Evolutionary conservation across 306 rosid species (phyloP).

Genomic region (Lagenaria siceraria): DNA sequence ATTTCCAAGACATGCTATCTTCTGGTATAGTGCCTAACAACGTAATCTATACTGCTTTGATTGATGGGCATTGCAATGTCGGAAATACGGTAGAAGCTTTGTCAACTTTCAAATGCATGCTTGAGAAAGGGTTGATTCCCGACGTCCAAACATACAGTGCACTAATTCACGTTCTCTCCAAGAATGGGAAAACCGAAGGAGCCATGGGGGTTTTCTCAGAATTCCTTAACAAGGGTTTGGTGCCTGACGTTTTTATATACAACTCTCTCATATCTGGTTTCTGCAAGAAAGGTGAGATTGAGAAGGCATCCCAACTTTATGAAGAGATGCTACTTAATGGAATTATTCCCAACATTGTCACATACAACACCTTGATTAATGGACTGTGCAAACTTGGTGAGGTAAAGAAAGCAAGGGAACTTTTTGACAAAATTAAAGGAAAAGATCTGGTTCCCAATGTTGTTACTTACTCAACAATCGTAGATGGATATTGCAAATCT

Average conservation of each 20-base stretch:
- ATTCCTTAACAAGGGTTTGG: conserved; percentile 24
- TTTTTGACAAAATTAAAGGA: conserved; percentile 22
- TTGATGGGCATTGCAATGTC: conserved; percentile 28
- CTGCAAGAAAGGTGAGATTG: conserved; percentile 23
- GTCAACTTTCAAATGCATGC: conserved; percentile 25
- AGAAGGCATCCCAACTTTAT: conserved; percentile 22
- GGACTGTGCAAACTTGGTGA: conserved; percentile 38
- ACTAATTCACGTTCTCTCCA: conserved; percentile 25
- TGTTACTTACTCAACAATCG: conserved; percentile 31
- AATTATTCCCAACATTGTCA: conserved; percentile 23
- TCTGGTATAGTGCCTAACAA: conserved; percentile 21
- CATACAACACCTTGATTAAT: conserved; percentile 26
- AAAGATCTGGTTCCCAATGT: conserved; percentile 25
- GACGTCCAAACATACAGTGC: conserved; percentile 23
- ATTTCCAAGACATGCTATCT: conserved; percentile 28
- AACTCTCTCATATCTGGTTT: conserved; percentile 30
- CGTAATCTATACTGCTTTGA: conserved; percentile 18
- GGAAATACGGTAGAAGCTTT: conserved; percentile 25
- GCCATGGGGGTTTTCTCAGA: conserved; percentile 28
- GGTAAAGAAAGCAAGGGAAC: conserved; percentile 21
- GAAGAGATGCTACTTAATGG: conserved; percentile 29
- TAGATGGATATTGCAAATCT: conserved; percentile 30
- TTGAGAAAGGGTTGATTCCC: conserved; percentile 20
- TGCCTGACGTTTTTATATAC: conserved; percentile 30
- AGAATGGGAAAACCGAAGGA: conserved; percentile 32